These are phyloP conservation scores for Saccharomyces paradoxus DNA, from an alignment of 805 yeast genomes.

Conservation along the genomic window DNA sequence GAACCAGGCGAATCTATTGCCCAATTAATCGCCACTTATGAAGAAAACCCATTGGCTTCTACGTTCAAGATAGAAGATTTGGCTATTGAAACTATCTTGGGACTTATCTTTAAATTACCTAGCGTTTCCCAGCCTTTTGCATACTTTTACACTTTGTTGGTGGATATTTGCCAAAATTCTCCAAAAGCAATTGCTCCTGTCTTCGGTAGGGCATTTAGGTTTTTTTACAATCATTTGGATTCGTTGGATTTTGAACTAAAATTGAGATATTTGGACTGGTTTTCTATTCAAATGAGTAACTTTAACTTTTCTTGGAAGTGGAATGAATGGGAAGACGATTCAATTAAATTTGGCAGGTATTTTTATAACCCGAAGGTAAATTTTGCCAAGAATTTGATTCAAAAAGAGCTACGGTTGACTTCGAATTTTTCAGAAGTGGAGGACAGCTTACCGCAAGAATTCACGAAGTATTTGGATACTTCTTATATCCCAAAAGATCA, in stretches of 20 bases:
- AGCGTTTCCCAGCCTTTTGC: slow-evolving; percentile 54
- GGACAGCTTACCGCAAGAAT: slow-evolving; percentile 59
- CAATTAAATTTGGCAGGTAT: slow-evolving; percentile 37
- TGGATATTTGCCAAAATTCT: slow-evolving; percentile 79
- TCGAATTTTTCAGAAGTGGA: slow-evolving; percentile 56
- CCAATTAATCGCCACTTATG: slow-evolving; percentile 41
- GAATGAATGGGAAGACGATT: slow-evolving; percentile 81
- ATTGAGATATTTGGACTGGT: slow-evolving; percentile 76
- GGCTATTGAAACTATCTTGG: slow-evolving; percentile 72
- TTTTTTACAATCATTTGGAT: slow-evolving; percentile 60
- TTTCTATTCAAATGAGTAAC: slow-evolving; percentile 85
- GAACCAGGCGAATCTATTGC: slow-evolving; percentile 74
- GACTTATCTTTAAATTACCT: slow-evolving; percentile 72
- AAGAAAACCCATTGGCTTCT: slow-evolving; percentile 38
- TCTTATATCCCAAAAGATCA: slow-evolving; percentile 32
- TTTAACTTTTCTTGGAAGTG: slow-evolving; percentile 96
- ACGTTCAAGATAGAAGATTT: slow-evolving; percentile 91
- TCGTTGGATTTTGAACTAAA: slow-evolving; percentile 69
- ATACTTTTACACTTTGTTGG: slow-evolving; percentile 76
- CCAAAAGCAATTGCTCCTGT: slow-evolving; percentile 86
- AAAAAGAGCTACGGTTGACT: slow-evolving; percentile 78
- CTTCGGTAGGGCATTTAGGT: slow-evolving; percentile 84
- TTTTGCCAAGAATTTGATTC: slow-evolving; percentile 69
- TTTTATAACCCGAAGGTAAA: slow-evolving; percentile 62
- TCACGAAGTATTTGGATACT: slow-evolving; percentile 41